Base-by-base conservation (phyloP, 495 filamentous ascomycete species). In the Aspergillus olivimuriae region DNA sequence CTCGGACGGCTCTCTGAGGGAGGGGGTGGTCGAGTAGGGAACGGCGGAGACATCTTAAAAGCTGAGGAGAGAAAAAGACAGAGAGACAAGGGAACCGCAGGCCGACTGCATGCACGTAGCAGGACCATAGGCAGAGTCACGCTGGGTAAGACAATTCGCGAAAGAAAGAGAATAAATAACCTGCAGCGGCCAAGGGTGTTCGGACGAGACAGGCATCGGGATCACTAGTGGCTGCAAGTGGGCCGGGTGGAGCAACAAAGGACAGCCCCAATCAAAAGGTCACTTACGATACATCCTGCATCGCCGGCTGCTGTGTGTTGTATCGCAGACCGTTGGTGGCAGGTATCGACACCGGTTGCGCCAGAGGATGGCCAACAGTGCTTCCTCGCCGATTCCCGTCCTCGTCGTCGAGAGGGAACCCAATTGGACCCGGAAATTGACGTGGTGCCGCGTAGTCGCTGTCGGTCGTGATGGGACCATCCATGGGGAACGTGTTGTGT, bases 241-340 rank as follows among this genome's bases (percentile, higher is more conserved):
- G 51, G 48, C 56, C 43, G 46, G 60, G 52, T 61, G 57, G 57
- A 61, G 61, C 45, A 62, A 28, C 54, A 53, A 43, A 65, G 57
- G 52, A 45, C 47, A 56, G 65, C 56, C 60, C 47, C 40, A 44
- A 67, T 64, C 60, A 39, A 63, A 70, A 70, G 55, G 63, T 40
- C 56, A 73, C 71, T 63, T 73, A 75, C 71, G 65, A 58, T 53
- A 69, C 57, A 59, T 71, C 68, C 42, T 72, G 66, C 61, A 68
- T 52, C 40, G 55, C 58, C 66, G 65, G 48, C 49, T 62, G 61
- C 51, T 65, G 65, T 59, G 66, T 55, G 54, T 61, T 66, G 65
- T 70, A 73, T 53, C 63, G 57, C 53, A 70, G 55, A 57, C 66
- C 63, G 64, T 68, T 72, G 58, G 60, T 67, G 50, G 61, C 62